These are phyloP conservation scores for Cochliopodium minus DNA, from an alignment of 208 protist genomes.

Conservation along the genomic window DNA sequence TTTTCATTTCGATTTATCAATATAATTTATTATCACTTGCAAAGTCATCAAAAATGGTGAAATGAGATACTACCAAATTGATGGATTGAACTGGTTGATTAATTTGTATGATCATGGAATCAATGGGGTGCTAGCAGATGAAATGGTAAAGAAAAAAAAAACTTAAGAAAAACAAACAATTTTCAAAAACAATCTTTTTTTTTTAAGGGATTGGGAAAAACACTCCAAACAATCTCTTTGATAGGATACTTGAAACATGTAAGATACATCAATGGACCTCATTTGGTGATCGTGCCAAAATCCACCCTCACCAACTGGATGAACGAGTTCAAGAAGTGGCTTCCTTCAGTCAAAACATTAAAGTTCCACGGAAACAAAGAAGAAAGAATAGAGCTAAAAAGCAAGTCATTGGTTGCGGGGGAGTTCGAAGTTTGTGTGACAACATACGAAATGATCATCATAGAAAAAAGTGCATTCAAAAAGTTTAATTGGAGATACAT, in stretches of 20 bases:
- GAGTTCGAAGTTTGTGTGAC: conserved; percentile 76
- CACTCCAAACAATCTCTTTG: conserved; percentile 82
- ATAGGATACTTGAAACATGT: conserved; percentile 71
- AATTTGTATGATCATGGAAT: conserved; percentile 75
- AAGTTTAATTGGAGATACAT: conserved; percentile 77
- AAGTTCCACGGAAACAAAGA: conserved; percentile 78
- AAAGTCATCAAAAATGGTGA: conserved; percentile 24
- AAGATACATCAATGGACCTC: conserved; percentile 63
- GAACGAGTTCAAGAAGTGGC: conserved; percentile 84
- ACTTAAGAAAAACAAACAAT: conserved; percentile 6
- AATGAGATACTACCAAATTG: conserved; percentile 87
- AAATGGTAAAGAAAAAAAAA: conserved; percentile 92
- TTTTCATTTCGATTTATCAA: background rate
- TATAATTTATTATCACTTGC: background rate
- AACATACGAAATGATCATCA: conserved; percentile 83
- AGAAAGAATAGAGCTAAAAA: conserved; percentile 50
- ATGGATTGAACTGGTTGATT: conserved; percentile 95
- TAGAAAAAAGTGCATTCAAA: conserved; percentile 62
- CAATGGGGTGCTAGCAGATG: conserved; percentile 95
- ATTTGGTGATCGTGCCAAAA: conserved; percentile 84
- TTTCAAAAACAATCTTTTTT: no score
- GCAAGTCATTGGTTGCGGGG: conserved; percentile 8
- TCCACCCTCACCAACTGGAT: conserved; percentile 92
- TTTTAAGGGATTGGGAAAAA: conserved; percentile 17
- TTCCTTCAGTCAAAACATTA: conserved; percentile 64